Conservation (phyloP, 1,139 yeast species). For the Pichia sp. region DNA sequence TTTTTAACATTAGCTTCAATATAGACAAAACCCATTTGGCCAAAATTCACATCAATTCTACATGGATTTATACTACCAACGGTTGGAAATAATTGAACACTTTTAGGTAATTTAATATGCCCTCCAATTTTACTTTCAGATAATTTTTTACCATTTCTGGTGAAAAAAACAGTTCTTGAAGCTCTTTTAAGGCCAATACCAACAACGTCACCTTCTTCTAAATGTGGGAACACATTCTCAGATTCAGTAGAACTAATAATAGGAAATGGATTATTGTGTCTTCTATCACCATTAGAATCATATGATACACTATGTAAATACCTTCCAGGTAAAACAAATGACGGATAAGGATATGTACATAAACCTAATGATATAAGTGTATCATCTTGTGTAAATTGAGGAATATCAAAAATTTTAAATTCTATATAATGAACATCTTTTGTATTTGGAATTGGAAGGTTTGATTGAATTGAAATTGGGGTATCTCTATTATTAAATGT, state of each 20-base stretch:
- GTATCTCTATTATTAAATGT: conserved; percentile 62
- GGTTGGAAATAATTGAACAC: conserved; percentile 38
- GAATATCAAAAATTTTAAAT: conserved; percentile 58
- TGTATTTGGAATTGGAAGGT: conserved; percentile 71
- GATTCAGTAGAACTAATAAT: conserved; percentile 1
- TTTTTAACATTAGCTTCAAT: conserved; percentile 56
- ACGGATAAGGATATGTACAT: conserved; percentile 48
- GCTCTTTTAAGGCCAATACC: conserved; percentile 61
- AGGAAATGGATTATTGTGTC: conserved; percentile 45
- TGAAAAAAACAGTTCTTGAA: conserved; percentile 59
- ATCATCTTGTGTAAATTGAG: conserved; percentile 36
- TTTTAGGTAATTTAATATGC: conserved; percentile 42
- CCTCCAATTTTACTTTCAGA: conserved; percentile 67
- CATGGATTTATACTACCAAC: conserved; percentile 49
- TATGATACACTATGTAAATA: conserved; percentile 43
- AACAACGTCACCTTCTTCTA: conserved; percentile 55
- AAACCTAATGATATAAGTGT: conserved; percentile 36
- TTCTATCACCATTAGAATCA: conserved; percentile 48
- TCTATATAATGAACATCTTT: conserved; percentile 92
- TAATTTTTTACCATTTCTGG: conserved; percentile 62
- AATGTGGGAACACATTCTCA: conserved; percentile 34
- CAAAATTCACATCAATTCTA: conserved; percentile 49
- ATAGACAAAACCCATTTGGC: conserved; percentile 53
- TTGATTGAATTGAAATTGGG: conserved; percentile 75
- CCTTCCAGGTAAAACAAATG: conserved; percentile 54